Conservation (phyloP, 208 protist species). For the Blastocrithidia nonstop region DNA sequence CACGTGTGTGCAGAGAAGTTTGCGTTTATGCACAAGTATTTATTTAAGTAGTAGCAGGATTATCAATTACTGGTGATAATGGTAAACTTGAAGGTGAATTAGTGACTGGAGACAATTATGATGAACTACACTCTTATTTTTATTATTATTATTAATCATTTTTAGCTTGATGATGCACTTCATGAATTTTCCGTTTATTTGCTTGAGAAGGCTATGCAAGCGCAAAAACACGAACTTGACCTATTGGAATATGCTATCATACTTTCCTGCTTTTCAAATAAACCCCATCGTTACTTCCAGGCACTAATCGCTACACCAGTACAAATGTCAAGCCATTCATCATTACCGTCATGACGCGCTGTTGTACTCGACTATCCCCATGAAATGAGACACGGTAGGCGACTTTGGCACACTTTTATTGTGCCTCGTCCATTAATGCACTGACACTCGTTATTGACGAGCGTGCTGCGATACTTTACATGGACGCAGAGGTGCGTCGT, state of each 20-base stretch:
- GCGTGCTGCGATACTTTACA: no score
- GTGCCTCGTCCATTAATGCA: no score
- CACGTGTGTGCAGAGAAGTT: no score
- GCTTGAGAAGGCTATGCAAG: neutral
- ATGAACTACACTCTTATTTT: no score
- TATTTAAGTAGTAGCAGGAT: no score
- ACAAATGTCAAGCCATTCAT: constrained; percentile 24
- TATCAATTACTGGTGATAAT: neutral
- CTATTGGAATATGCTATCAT: constrained; percentile 70
- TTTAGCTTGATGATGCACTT: neutral
- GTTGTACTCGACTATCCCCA: constrained; percentile 39
- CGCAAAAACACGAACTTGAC: constrained; percentile 53
- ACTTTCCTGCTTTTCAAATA: constrained; percentile 50
- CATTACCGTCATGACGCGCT: constrained; percentile 20
- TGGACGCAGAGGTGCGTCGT: no score
- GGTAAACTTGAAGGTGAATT: no score
- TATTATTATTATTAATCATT: neutral
- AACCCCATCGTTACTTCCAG: constrained; percentile 37
- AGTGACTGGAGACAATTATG: no score
- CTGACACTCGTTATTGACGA: no score
- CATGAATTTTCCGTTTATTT: neutral
- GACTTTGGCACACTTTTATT: no score
- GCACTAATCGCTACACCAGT: constrained; percentile 37
- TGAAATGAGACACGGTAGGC: constrained; percentile 12
- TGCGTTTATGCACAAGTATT: no score